Base-by-base conservation (phyloP, 2,329 filamentous ascomycete species). In the Akanthomyces dipterigenus region DNA sequence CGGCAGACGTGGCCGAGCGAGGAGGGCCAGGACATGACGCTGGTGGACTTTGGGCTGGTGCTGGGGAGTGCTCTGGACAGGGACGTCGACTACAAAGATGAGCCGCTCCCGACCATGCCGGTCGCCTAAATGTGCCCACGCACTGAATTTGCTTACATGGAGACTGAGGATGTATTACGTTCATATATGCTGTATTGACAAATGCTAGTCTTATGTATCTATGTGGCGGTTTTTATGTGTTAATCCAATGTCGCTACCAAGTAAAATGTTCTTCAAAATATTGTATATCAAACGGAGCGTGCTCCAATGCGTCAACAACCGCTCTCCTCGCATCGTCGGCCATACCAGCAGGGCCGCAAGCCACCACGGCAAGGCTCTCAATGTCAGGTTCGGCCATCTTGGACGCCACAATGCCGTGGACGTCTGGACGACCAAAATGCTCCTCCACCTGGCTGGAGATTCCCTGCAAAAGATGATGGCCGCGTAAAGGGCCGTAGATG, bases 241-340 rank as follows among this genome's bases (percentile, higher is more conserved):
- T n/a, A 51, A 16, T 45, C 5, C 14, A 50, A 22, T 12, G 11
- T 18, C 34, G 24, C 66, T 60, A 79, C 77, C 77, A 79, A 26
- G 73, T 73, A 40, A 78, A 78, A 5, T 71, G 75, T 65, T 78
- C 77, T 31, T 78, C 74, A 60, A 77, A 78, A 42, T 78, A 78
- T 14, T 78, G 74, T 58, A 77, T 64, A 24, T 64, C 56, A 8
- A 64, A 65, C 9, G 64, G 65, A 0, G 70, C 69, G 6, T 63
- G 63, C 1, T 63, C 64, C 20, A 78, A 62, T 16, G 70, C 64
- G 2, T 69, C 66, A 0, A 73, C 70, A 0, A 76, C 75, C 0
- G 75, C 73, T 50, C 64, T 65, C 46, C 78, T 67, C 3, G 76
- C 70, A 34, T 78, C 75, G 62, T 80, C 78, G 0, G 75, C 76